Conservation (phyloP, 2,329 filamentous ascomycete species). For the Fusarium sp. region DNA sequence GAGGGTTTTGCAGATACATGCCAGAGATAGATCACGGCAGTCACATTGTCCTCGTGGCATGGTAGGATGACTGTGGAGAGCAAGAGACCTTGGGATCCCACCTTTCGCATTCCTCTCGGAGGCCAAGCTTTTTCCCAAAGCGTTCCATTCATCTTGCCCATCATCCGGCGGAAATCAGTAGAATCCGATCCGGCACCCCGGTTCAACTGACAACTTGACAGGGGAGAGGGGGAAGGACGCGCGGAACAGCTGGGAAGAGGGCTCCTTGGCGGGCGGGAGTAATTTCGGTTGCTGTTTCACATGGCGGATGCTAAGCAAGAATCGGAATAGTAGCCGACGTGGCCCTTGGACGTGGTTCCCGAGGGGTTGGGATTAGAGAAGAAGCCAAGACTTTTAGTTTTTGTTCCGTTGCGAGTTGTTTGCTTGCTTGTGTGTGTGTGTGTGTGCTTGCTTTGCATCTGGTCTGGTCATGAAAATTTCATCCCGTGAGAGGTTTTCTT, state of each 20-base stretch:
- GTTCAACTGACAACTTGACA: constrained; percentile 10
- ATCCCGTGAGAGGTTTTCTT: constrained; percentile 1
- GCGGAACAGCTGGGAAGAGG: constrained; percentile 11
- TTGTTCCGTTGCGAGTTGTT: neutral
- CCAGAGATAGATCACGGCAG: constrained; percentile 6
- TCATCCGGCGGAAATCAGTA: constrained; percentile 16
- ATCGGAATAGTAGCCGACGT: constrained; percentile 42
- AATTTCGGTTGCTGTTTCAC: constrained; percentile 51
- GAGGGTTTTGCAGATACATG: constrained; percentile 1
- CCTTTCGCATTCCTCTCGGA: constrained; percentile 11
- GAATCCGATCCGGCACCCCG: constrained; percentile 24
- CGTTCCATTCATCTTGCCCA: constrained; percentile 20
- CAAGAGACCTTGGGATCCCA: constrained; percentile 13
- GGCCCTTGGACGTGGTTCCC: constrained; percentile 30
- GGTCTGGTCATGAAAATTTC: constrained; percentile 4
- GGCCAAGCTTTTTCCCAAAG: constrained; percentile 33
- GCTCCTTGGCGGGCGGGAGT: constrained; percentile 45
- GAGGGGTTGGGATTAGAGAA: constrained; percentile 26
- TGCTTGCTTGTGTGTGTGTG: neutral
- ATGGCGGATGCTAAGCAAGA: constrained; percentile 32
- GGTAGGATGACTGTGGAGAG: constrained; percentile 6
- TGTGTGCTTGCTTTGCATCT: neutral
- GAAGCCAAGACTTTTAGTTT: constrained; percentile 27
- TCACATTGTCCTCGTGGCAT: constrained; percentile 4
- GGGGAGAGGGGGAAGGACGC: constrained; percentile 22